A percentile compares a stretch with the other conserved stretches of the same genome.
These are phyloP conservation scores for Jacaranda mimosifolia DNA, from an alignment of 257 asterid genomes.

Conservation along the genomic window DNA sequence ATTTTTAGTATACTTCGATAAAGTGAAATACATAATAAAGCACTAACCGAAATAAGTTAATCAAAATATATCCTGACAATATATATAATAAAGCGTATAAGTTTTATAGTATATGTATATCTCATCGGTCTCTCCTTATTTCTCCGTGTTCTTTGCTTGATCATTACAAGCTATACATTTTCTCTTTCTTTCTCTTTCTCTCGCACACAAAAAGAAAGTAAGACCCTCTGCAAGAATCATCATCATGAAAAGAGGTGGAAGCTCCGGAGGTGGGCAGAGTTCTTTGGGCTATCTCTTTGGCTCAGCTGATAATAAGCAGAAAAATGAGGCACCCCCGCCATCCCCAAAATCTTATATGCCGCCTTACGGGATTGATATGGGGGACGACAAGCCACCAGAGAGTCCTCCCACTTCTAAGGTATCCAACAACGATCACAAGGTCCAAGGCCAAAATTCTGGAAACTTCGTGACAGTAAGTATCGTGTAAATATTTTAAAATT, in stretches of 20 bases:
- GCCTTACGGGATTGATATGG: conserved; percentile 35
- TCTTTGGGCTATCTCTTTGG: conserved; percentile 44
- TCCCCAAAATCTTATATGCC: conserved; percentile 22
- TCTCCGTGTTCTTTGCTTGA: neutral
- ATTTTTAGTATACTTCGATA: too few species aligned
- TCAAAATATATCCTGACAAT: too few species aligned
- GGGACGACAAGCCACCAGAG: conserved; percentile 29
- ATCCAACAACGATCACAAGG: conserved; percentile 14
- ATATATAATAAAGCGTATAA: too few species aligned
- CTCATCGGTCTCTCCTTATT: neutral
- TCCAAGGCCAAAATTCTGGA: conserved; percentile 34
- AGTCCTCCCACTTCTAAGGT: conserved; percentile 10
- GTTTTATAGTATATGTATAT: neutral
- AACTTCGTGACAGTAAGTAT: conserved; percentile 35
- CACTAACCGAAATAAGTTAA: too few species aligned
- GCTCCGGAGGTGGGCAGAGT: conserved; percentile 48
- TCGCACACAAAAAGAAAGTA: neutral
- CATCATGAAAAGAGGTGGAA: conserved; percentile 45
- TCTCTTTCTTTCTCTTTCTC: neutral
- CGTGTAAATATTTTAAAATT: neutral
- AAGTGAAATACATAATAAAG: too few species aligned
- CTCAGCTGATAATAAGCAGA: conserved; percentile 23
- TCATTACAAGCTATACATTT: neutral
- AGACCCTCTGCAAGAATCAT: neutral
- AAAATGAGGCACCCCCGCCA: conserved; percentile 24